phyloP scores from a whole-genome alignment of 2,329 filamentous ascomycete species.

The Pyricularia grisea region DNA sequence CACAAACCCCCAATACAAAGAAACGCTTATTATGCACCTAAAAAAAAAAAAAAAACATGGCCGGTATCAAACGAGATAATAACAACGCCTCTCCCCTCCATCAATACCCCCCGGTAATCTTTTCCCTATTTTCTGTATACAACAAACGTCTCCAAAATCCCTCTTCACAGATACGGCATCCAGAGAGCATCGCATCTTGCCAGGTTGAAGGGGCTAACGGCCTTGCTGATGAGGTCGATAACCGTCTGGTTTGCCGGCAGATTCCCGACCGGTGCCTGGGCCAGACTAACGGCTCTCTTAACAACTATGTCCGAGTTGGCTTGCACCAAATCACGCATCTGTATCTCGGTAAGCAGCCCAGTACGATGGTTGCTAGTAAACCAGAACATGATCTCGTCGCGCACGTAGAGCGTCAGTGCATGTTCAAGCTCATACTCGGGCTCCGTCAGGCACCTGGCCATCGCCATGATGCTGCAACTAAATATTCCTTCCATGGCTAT shows the following conservation, averaged over 20 bases:
- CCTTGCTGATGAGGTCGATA: constrained; percentile 86
- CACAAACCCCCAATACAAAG: neutral
- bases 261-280: constrained; percentile 67
- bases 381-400: constrained; percentile 98
- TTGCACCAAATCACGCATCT: constrained; percentile 55
- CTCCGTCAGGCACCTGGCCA: constrained; percentile 87
- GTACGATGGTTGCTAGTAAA: constrained; percentile 69
- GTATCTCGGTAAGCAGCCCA: constrained; percentile 46
- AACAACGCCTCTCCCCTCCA: neutral
- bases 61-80: neutral
- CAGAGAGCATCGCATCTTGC: constrained; percentile 85
- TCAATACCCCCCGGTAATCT: neutral
- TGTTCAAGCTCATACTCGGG: constrained; percentile 88
- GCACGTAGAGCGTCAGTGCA: constrained; percentile 86
- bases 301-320: constrained; percentile 84
- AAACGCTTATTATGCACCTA: neutral
- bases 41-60: neutral
- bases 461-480: constrained; percentile 90
- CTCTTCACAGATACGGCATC: constrained; percentile 83
- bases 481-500: constrained; percentile 95
- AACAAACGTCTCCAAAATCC: neutral
- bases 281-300: constrained; percentile 78
- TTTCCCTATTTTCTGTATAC: neutral
- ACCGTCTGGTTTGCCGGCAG: constrained; percentile 95
- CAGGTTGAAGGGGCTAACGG: constrained; percentile 85